Evolutionary conservation across 331 rosid species (phyloP).

Genomic region (Saraca asoca): DNA sequence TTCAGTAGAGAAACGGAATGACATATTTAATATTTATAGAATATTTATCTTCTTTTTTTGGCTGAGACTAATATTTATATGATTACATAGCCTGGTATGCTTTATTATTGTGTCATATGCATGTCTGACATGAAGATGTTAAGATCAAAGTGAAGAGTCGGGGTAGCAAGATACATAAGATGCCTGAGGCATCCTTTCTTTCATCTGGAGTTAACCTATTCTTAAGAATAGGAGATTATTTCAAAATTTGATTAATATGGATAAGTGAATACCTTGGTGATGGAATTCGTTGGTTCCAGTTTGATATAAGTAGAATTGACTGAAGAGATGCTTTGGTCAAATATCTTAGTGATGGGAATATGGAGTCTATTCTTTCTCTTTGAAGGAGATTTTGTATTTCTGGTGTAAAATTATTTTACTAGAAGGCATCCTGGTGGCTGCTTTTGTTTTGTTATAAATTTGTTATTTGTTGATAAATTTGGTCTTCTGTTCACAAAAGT

Average conservation of each 20-base stretch:
- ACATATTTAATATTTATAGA: too few relatives aligned
- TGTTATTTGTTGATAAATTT: background rate
- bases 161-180: background rate
- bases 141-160: background rate
- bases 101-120: background rate
- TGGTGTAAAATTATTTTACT: constrained; percentile 5
- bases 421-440: background rate
- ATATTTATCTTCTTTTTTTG: too few relatives aligned
- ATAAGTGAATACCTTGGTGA: background rate
- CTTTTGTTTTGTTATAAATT: background rate
- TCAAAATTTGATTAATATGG: background rate
- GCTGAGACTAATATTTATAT: too few relatives aligned
- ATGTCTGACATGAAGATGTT: background rate
- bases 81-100: background rate
- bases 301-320: background rate
- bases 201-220: background rate
- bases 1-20: too few relatives aligned
- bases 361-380: background rate
- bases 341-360: background rate
- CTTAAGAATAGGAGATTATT: background rate
- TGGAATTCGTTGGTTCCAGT: background rate
- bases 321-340: background rate
- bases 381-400: background rate
- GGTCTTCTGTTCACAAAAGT: background rate
- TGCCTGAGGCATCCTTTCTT: background rate